Base-by-base conservation (phyloP, 1,284 basidiomycete genomes). In the Microbotryomycetes sp. region DNA sequence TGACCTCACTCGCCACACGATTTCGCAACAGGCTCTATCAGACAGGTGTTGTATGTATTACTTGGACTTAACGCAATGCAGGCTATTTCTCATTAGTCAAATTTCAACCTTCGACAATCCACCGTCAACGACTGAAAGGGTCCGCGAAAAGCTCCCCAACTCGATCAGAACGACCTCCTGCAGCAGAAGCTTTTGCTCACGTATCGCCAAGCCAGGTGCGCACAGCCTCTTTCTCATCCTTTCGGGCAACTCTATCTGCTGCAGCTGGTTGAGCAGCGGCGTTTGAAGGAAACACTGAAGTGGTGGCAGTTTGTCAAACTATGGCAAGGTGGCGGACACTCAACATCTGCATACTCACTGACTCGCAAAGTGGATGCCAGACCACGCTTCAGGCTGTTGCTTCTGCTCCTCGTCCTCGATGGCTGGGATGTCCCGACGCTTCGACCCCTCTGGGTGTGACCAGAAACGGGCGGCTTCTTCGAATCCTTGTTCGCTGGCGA, bases 281-380 rank as follows among this genome's bases (percentile, higher is more conserved):
- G 31, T 64, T 49, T 9, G 57, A 49, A 4, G 64, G 64, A 22
- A 65, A 65, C 22, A 65, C 64, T 65, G 49, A 6, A 26, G 4
- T 19, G 16, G 19, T 1, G 28, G 36, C 1, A 16, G 14, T 42
- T 4, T 6, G 4, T 30, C 23, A 15, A 7, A 14, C 15, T 5
- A 25, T 16, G 30, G 16, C 19, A 14, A 30, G n/a, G 5, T 46
- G 15, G 14, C 9, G 26, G 3, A 15, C 15, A 54, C 6, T n/a
- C 45, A 16, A 19, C 36, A n/a, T n/a, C n/a, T n/a, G n/a, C n/a
- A 0, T 6, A 56, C 56, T 53, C 12, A 64, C 65, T 55, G 16
- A 66, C 55, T 19, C 62, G 46, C 51, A 64, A 29, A n/a, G 65
- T 62, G 19, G 49, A 49, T 16, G 32, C 56, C 26, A 65, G 49